Conservation (phyloP, 257 asterid genomes). For the Verbena officinalis region DNA sequence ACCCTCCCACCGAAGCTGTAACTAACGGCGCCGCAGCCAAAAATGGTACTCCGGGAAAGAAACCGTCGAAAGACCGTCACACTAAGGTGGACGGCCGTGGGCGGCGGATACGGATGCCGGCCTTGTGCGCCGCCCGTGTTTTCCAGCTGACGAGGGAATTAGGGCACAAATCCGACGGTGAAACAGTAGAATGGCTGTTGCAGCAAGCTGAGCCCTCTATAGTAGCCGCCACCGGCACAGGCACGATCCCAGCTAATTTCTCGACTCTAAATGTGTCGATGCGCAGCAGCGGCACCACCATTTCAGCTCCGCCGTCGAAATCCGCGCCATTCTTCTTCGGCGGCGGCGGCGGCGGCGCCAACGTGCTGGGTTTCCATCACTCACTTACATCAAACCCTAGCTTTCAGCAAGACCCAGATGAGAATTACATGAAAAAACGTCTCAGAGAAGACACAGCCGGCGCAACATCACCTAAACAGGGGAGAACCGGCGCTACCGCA, state of each 20-base stretch:
- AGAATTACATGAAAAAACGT: constrained; percentile 54
- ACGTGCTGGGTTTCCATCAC: constrained; percentile 73
- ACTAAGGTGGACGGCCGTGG: constrained; percentile 64
- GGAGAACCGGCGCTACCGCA: constrained; percentile 24
- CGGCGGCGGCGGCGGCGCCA: constrained; percentile 53
- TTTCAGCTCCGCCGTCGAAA: constrained; percentile 66
- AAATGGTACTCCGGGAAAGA: constrained; percentile 33
- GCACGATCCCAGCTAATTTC: constrained; percentile 67
- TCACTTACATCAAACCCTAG: constrained; percentile 42
- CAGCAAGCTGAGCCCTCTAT: constrained; percentile 61
- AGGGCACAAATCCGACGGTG: constrained; percentile 65
- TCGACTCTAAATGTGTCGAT: constrained; percentile 68
- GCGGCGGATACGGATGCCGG: constrained; percentile 65
- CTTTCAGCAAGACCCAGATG: constrained; percentile 51
- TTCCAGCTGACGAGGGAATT: constrained; percentile 54
- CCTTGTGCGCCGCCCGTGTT: constrained; percentile 61
- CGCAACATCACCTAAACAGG: constrained; percentile 45
- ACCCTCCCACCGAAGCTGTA: not conserved
- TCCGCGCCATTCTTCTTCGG: constrained; percentile 59
- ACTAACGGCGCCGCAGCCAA: not conserved
- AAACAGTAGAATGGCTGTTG: constrained; percentile 59
- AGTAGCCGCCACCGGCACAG: constrained; percentile 62
- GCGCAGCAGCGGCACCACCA: constrained; percentile 68
- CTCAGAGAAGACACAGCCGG: constrained; percentile 43
- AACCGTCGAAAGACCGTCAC: constrained; percentile 59